These are phyloP conservation scores for Populus tomentosa DNA, from an alignment of 441 rosid genomes.

Conservation along the genomic window DNA sequence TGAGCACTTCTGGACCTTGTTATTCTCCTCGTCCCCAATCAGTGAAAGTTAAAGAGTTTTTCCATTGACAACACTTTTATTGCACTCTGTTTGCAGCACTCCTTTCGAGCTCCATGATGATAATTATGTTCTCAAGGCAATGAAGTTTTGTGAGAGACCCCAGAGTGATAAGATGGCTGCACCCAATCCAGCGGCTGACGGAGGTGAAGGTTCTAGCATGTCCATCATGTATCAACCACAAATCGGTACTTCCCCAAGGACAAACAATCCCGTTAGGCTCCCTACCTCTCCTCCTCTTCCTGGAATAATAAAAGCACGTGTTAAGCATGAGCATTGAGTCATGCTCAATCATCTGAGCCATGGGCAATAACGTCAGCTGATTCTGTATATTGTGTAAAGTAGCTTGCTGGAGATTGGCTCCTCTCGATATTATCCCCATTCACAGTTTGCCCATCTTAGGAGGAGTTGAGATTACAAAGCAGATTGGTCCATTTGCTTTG, in stretches of 20 bases:
- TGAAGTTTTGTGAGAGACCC: conserved; percentile 75
- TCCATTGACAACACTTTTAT: background rate
- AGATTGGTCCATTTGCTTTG: conserved; percentile 17
- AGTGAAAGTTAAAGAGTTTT: background rate
- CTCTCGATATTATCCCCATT: background rate
- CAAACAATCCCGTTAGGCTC: conserved; percentile 40
- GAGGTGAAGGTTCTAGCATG: conserved; percentile 59
- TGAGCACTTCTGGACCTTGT: background rate
- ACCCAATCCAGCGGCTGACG: conserved; percentile 29
- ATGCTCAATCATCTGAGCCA: conserved; percentile 23
- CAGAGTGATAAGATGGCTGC: conserved; percentile 29
- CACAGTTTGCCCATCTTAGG: conserved; percentile 1
- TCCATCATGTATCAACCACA: conserved; percentile 40
- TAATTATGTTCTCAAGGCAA: conserved; percentile 90
- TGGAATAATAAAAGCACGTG: conserved; percentile 60
- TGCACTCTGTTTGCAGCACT: conserved; percentile 49
- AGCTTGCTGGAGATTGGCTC: conserved; percentile 30
- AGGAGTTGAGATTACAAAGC: conserved; percentile 18
- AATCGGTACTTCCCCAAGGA: conserved; percentile 32
- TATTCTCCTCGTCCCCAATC: background rate
- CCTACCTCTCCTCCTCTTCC: conserved; percentile 66
- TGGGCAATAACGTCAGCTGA: conserved; percentile 21
- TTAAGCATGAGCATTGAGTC: conserved; percentile 70
- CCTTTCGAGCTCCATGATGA: conserved; percentile 99
- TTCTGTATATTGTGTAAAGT: conserved; percentile 67